Evolutionary conservation across 1,284 basidiomycete species (phyloP), one percentile per base, ranked within the genome.

Genomic region (Apiotrichum gracile): DNA sequence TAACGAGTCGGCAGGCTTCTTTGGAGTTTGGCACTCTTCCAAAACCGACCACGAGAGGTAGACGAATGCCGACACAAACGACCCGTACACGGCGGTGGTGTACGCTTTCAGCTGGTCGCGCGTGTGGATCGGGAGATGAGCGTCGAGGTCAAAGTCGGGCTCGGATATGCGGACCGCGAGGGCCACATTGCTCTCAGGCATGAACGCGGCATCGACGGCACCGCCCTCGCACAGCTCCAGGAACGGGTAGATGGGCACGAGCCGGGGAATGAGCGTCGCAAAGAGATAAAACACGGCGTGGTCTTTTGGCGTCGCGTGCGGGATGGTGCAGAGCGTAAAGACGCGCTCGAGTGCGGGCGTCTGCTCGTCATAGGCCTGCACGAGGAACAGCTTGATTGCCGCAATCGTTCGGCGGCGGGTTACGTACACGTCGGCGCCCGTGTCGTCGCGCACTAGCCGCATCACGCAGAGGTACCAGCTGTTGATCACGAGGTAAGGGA

Each of bases 41-140:
- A 69, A 56, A 10, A 68, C 52, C 5, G 72, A 69, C 73, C 75
- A 78, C 16, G 76, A 67, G 29, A 76, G 65, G 54, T 76, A 72
- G 44, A 75, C 74, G 51, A 76, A 75, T 31, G 77, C 69, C 26
- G 74, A 64, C 8, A 76, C 76, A 12, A 78, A 73, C 5, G 70
- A 71, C 2, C 76, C 76, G 1, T 76, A 76, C 10, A 78, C 76
- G 39, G 74, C 65, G 43, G 73, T 68, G 10, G 76, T 73, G 60
- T 79, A 79, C 4, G 60, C 44, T 35, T 77, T 56, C 19, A 79
- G 63, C 48, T 78, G 76, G 1, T 57, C 61, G 21, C 67, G 63
- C 1, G 73, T 72, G 49, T 61, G 50, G 47, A 79, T 76, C 4
- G 76, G 74, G 17, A 72, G 54, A 25, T 62, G 54, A 3, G 55